These are phyloP conservation scores for Fusarium sulawesiense DNA, from an alignment of 2,329 filamentous ascomycete species.

Conservation along the genomic window DNA sequence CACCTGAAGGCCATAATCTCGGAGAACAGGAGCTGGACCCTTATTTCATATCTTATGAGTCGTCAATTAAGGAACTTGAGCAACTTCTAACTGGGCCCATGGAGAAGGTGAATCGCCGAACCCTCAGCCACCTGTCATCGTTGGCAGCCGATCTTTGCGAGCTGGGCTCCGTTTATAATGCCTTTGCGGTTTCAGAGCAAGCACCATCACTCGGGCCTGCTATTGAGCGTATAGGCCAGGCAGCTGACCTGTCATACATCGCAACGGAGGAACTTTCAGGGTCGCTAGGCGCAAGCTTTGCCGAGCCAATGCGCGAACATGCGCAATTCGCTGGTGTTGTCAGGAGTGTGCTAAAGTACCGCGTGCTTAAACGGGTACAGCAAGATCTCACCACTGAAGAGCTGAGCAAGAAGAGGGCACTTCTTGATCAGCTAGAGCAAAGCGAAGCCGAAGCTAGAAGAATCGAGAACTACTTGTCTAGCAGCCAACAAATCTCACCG, in stretches of 20 bases:
- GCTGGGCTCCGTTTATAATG: conserved; percentile 94
- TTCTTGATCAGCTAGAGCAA: conserved; percentile 89
- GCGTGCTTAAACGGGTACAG: conserved; percentile 93
- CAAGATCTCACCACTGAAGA: conserved; percentile 98
- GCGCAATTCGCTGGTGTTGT: conserved; percentile 98
- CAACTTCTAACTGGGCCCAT: conserved; percentile 89
- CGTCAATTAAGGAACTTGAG: conserved; percentile 91
- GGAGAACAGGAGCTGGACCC: conserved; percentile 93
- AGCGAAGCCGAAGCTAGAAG: conserved; percentile 93
- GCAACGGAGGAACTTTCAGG: conserved; percentile 91
- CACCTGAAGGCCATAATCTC: conserved; percentile 78
- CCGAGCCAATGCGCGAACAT: conserved; percentile 97
- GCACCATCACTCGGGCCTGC: conserved; percentile 88
- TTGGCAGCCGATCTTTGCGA: conserved; percentile 91
- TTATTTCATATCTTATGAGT: conserved; percentile 94
- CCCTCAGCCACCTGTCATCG: conserved; percentile 84
- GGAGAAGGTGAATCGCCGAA: conserved; percentile 94
- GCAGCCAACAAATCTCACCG: conserved; percentile 71
- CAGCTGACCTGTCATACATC: conserved; percentile 95
- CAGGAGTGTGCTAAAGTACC: conserved; percentile 85
- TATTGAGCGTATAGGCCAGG: conserved; percentile 94
- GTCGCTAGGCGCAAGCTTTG: conserved; percentile 90
- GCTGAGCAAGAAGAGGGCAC: conserved; percentile 82
- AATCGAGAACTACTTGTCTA: conserved; percentile 91
- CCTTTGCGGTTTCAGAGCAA: conserved; percentile 93